Conservation (phyloP, 306 rosid species). For the Gynostemma pentaphyllum region DNA sequence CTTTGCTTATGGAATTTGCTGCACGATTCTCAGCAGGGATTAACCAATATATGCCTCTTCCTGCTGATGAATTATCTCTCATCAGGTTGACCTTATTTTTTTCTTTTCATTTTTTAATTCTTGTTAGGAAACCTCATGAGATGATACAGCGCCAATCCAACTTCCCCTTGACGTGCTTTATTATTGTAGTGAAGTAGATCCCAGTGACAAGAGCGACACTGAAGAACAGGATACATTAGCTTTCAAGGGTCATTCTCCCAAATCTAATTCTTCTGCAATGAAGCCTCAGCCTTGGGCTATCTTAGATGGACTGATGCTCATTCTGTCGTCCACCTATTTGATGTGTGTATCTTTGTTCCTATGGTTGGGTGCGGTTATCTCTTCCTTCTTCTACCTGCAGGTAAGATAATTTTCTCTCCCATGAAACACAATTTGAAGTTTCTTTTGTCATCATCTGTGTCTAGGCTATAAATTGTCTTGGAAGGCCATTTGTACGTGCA, state of each 20-base stretch:
- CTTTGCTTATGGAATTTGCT: constrained; percentile 85
- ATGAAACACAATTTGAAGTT: neutral
- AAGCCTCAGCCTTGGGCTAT: constrained; percentile 64
- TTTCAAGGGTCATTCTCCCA: constrained; percentile 34
- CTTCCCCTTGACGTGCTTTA: constrained; percentile 4
- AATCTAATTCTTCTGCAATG: constrained; percentile 25
- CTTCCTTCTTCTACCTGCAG: constrained; percentile 95
- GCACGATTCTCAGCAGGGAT: constrained; percentile 85
- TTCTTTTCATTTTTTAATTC: neutral
- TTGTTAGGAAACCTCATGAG: neutral
- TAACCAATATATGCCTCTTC: constrained; percentile 28
- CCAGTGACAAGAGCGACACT: constrained; percentile 27
- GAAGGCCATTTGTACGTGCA: neutral
- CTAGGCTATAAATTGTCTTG: neutral
- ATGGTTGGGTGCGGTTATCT: constrained; percentile 88
- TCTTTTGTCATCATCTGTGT: neutral
- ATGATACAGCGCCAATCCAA: neutral
- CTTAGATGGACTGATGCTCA: constrained; percentile 77
- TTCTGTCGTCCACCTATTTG: constrained; percentile 74
- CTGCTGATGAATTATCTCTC: constrained; percentile 46
- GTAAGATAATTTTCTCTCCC: constrained; percentile 21
- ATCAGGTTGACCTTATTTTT: constrained; percentile 39
- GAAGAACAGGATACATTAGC: constrained; percentile 22
- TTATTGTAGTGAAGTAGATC: constrained; percentile 43
- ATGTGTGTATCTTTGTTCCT: constrained; percentile 66